Evolutionary conservation across 1,284 basidiomycete species (phyloP).

Genomic region (Tetrapyrgos nigripes): DNA sequence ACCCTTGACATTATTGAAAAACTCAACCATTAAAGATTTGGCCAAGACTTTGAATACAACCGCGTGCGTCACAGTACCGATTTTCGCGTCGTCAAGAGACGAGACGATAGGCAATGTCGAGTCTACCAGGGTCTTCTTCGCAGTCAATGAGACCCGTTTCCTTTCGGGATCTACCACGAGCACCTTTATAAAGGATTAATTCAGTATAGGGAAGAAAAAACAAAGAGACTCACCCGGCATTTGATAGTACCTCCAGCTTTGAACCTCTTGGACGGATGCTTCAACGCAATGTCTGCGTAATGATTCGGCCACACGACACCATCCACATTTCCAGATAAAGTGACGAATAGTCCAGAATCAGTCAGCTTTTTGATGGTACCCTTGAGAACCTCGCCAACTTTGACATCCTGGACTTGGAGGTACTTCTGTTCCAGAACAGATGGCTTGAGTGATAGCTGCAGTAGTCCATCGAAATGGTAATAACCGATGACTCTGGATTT

Average conservation of each 20-base stretch:
- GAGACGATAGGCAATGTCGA: conserved; percentile 78
- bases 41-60: conserved; percentile 85
- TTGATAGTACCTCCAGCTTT: conserved; percentile 86
- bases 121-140: conserved; percentile 92
- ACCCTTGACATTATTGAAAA: conserved; percentile 91
- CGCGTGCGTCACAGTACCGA: conserved; percentile 82
- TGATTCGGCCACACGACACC: conserved; percentile 96
- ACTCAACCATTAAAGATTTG: conserved; percentile 84
- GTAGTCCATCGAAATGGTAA: conserved; percentile 86
- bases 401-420: conserved; percentile 85
- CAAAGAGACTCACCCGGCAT: conserved; percentile 68
- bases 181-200: conserved; percentile 57
- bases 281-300: conserved; percentile 93
- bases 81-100: conserved; percentile 69
- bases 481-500: conserved; percentile 91
- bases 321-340: conserved; percentile 86
- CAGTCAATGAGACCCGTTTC: conserved; percentile 86
- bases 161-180: conserved; percentile 84
- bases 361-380: conserved; percentile 87
- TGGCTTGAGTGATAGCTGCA: conserved; percentile 87
- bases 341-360: conserved; percentile 83
- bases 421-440: conserved; percentile 89
- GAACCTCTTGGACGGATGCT: conserved; percentile 93
- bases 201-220: conserved; percentile 3
- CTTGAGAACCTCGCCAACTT: conserved; percentile 85